These are phyloP conservation scores for Umbellularia californica DNA, from an alignment of 164 flowering plant genomes.

Conservation along the genomic window DNA sequence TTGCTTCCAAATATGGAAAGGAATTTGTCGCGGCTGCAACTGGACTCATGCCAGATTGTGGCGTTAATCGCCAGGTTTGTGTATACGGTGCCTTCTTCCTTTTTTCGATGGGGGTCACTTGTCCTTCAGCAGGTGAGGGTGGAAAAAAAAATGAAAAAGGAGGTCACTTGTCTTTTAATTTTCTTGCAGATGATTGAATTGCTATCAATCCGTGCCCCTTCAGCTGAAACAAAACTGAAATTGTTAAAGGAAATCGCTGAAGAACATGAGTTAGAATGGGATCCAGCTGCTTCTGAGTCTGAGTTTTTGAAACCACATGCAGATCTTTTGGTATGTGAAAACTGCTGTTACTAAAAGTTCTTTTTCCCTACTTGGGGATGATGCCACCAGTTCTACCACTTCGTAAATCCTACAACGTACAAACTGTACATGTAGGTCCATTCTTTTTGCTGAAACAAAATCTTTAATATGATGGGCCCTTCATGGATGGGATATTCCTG, in stretches of 20 bases:
- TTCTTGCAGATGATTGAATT: constrained; percentile 71
- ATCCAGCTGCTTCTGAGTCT: constrained; percentile 72
- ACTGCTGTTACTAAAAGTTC: not conserved
- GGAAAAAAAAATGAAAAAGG: not conserved
- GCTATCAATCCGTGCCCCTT: constrained; percentile 89
- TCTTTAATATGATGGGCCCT: not conserved
- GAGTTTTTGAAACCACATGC: constrained; percentile 76
- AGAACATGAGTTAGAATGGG: constrained; percentile 92
- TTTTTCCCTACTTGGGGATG: not conserved
- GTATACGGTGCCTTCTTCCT: not conserved
- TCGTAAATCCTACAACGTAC: not conserved
- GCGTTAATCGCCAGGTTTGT: constrained; percentile 91
- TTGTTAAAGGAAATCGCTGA: constrained; percentile 92
- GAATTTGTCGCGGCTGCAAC: constrained; percentile 90
- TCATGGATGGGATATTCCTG: not conserved
- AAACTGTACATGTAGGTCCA: too few species aligned
- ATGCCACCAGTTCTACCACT: not conserved
- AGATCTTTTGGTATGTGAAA: constrained; percentile 66
- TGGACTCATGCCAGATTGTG: constrained; percentile 91
- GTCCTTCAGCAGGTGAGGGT: not conserved
- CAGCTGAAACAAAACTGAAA: constrained; percentile 73
- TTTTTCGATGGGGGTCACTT: not conserved
- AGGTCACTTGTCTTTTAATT: not conserved
- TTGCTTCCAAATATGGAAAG: constrained; percentile 82
- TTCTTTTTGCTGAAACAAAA: not conserved